Evolutionary conservation across 306 rosid species (phyloP).

Genomic region (Castanea sativa): DNA sequence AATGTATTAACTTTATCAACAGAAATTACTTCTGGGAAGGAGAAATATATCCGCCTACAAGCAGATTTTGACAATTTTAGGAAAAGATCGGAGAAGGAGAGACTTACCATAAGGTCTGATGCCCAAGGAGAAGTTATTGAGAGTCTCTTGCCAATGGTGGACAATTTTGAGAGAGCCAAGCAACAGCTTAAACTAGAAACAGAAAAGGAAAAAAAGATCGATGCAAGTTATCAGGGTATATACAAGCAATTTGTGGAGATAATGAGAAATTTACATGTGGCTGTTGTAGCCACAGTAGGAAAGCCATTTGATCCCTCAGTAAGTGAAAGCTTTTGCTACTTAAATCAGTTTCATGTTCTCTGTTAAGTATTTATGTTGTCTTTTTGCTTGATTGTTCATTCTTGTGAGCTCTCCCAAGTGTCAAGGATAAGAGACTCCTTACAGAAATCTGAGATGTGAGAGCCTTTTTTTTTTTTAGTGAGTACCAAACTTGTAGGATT

Average conservation of each 20-base stretch:
- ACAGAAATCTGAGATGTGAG: not conserved
- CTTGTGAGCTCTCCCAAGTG: not conserved
- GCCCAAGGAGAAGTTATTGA: slow-evolving; percentile 69
- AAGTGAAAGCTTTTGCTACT: slow-evolving; percentile 31
- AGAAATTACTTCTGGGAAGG: slow-evolving; percentile 66
- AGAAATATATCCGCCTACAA: slow-evolving; percentile 64
- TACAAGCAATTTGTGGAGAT: slow-evolving; percentile 91
- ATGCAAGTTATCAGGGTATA: slow-evolving; percentile 86
- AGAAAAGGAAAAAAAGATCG: slow-evolving; percentile 77
- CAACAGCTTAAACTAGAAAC: slow-evolving; percentile 62
- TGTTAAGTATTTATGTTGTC: not conserved
- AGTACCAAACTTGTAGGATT: not conserved
- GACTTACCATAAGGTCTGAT: slow-evolving; percentile 41
- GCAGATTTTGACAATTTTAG: slow-evolving; percentile 95
- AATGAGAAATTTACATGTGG: slow-evolving; percentile 68
- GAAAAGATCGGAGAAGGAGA: slow-evolving; percentile 72
- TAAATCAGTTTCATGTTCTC: not conserved
- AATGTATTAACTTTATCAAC: slow-evolving; percentile 46
- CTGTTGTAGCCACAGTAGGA: slow-evolving; percentile 72
- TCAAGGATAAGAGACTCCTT: not conserved
- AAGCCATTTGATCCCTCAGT: slow-evolving; percentile 89
- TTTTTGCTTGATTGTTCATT: slow-evolving; percentile 9
- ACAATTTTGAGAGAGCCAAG: slow-evolving; percentile 77
- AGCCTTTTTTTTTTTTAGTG: not conserved
- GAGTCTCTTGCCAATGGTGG: slow-evolving; percentile 81